phyloP scores from a whole-genome alignment of 495 filamentous ascomycete species.

The Recurvomyces mirabilis region DNA sequence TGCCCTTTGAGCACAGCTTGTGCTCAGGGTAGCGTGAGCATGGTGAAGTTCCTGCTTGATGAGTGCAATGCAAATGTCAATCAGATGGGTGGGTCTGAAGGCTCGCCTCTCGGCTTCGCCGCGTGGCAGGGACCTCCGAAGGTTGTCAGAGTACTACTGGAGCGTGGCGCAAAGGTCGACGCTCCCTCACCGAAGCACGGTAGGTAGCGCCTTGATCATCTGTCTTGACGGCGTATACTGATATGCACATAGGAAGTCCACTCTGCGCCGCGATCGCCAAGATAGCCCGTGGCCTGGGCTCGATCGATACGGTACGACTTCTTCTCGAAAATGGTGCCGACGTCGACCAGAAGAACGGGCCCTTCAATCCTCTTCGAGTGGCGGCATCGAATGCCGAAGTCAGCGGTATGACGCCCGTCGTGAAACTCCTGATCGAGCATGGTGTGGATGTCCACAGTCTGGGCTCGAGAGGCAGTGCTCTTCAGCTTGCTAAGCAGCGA shows the following conservation, averaged over 20 bases:
- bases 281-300: not conserved
- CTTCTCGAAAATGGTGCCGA: constrained; percentile 7
- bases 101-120: constrained; percentile 5
- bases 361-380: constrained; percentile 4
- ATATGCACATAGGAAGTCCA: too few species aligned
- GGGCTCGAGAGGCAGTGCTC: not conserved
- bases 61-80: constrained; percentile 1
- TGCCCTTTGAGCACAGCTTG: constrained; percentile 1
- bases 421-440: constrained; percentile 12
- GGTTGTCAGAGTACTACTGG: constrained; percentile 10
- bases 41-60: not conserved
- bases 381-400: constrained; percentile 12
- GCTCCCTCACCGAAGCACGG: constrained; percentile 1
- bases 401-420: constrained; percentile 3
- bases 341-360: constrained; percentile 10
- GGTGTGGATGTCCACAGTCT: constrained; percentile 9
- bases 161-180: constrained; percentile 13
- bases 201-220: too few species aligned
- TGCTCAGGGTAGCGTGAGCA: not conserved
- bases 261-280: constrained; percentile 5
- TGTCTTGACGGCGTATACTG: too few species aligned
- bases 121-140: constrained; percentile 8
- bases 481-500: constrained; percentile 1
- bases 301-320: not conserved
- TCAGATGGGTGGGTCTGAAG: constrained; percentile 1